A percentile compares a stretch with the other conserved stretches of the same genome.
phyloP scores from a whole-genome alignment of 2,329 filamentous ascomycete species.

The Fusarium tuaranense region DNA sequence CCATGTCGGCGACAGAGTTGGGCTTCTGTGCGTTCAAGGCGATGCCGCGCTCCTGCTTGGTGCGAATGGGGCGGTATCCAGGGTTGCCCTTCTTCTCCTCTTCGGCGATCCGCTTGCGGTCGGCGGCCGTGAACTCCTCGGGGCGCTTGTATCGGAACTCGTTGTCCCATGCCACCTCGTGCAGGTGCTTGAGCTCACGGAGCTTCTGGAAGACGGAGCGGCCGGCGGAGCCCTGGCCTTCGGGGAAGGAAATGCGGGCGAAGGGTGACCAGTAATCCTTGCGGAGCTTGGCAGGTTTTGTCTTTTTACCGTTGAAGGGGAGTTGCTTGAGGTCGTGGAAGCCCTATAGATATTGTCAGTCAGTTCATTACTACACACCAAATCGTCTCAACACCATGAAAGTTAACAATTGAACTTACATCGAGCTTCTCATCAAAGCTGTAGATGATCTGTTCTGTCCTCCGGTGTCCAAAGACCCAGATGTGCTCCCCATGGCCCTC shows the following conservation, averaged over 20 bases:
- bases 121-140: conserved; percentile 48
- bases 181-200: conserved; percentile 71
- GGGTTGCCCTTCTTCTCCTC: conserved; percentile 46
- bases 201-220: conserved; percentile 72
- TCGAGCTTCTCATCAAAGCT: conserved; percentile 59
- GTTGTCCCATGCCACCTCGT: conserved; percentile 71
- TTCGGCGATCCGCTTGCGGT: conserved; percentile 49
- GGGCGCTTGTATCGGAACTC: conserved; percentile 56
- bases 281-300: conserved; percentile 70
- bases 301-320: conserved; percentile 76
- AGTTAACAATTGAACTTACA: conserved; percentile 51
- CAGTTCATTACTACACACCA: neutral
- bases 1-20: conserved; percentile 73
- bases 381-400: neutral
- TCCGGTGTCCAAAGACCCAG: conserved; percentile 65
- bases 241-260: conserved; percentile 69
- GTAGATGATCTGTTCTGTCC: conserved; percentile 64
- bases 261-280: conserved; percentile 76
- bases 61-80: conserved; percentile 49
- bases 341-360: conserved; percentile 41
- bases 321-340: conserved; percentile 66
- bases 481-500: conserved; percentile 67
- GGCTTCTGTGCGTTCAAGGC: conserved; percentile 70
- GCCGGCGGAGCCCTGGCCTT: conserved; percentile 64
- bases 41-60: conserved; percentile 59